These are phyloP conservation scores for Cydonia oblonga DNA, from an alignment of 331 rosid species.

Conservation along the genomic window DNA sequence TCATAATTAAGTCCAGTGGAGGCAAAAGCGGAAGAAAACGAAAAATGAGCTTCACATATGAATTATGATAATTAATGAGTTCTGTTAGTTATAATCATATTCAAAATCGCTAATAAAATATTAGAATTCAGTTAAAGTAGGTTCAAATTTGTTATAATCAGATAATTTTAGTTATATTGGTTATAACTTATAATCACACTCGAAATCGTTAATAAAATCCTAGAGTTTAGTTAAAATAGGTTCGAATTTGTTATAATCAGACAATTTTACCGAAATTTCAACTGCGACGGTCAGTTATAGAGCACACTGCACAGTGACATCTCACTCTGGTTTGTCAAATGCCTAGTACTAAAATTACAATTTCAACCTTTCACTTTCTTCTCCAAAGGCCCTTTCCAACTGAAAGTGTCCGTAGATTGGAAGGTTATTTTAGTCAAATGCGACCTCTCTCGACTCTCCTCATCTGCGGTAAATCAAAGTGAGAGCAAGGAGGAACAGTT, in stretches of 20 bases:
- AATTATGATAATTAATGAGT: neutral
- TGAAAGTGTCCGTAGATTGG: neutral
- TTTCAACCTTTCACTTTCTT: neutral
- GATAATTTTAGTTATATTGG: too few species aligned
- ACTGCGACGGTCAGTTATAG: neutral
- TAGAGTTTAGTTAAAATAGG: too few species aligned
- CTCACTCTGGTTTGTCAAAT: neutral
- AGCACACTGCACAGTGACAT: neutral
- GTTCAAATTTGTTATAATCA: too few species aligned
- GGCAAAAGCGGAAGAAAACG: neutral
- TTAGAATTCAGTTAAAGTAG: too few species aligned
- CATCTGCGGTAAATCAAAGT: neutral
- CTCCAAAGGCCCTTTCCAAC: neutral
- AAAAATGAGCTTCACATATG: neutral
- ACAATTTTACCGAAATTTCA: accelerated
- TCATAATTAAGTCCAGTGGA: neutral
- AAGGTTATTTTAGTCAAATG: constrained; percentile 8
- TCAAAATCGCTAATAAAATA: too few species aligned
- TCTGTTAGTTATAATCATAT: too few species aligned
- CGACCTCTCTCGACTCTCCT: neutral
- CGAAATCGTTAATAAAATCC: too few species aligned
- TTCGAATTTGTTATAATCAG: too few species aligned
- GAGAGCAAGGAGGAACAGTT: neutral
- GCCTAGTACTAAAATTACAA: neutral
- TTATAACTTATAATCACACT: too few species aligned